Evolutionary conservation across 2,329 filamentous ascomycete species (phyloP).

Genomic region (Acarospora socialis): DNA sequence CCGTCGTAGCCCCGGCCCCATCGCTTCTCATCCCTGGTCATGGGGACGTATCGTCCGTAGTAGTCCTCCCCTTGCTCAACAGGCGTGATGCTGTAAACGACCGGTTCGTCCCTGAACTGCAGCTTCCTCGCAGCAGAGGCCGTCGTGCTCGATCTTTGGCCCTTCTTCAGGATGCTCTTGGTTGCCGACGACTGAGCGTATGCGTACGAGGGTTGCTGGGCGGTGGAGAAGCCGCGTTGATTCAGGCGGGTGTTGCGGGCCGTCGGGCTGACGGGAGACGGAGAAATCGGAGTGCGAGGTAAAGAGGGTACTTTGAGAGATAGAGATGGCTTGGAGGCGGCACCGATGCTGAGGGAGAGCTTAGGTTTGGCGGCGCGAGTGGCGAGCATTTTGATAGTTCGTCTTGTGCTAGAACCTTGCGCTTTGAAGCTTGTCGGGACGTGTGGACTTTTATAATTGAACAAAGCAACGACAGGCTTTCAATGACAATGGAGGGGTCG

Average conservation of each 20-base stretch:
- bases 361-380: slow-evolving; percentile 29
- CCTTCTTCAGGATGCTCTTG: slow-evolving; percentile 36
- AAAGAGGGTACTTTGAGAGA: slow-evolving; percentile 29
- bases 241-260: slow-evolving; percentile 24
- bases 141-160: slow-evolving; percentile 11
- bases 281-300: slow-evolving; percentile 30
- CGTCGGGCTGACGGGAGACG: slow-evolving; percentile 28
- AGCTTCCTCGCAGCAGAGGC: slow-evolving; percentile 23
- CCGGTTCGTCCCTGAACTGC: slow-evolving; percentile 29
- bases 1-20: slow-evolving; percentile 20
- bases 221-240: slow-evolving; percentile 25
- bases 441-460: not conserved
- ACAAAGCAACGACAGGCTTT: not conserved
- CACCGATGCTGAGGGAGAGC: slow-evolving; percentile 28
- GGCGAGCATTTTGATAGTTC: slow-evolving; percentile 24
- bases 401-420: not conserved
- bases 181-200: slow-evolving; percentile 31
- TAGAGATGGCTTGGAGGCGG: slow-evolving; percentile 23
- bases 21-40: slow-evolving; percentile 32
- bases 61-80: slow-evolving; percentile 35
- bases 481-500: not conserved
- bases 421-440: not conserved
- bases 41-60: slow-evolving; percentile 32
- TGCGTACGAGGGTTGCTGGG: slow-evolving; percentile 26
- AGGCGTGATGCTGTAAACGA: slow-evolving; percentile 32